Base-by-base conservation (phyloP, 2,329 filamentous ascomycete genomes). In the Ophiostoma piceae region DNA sequence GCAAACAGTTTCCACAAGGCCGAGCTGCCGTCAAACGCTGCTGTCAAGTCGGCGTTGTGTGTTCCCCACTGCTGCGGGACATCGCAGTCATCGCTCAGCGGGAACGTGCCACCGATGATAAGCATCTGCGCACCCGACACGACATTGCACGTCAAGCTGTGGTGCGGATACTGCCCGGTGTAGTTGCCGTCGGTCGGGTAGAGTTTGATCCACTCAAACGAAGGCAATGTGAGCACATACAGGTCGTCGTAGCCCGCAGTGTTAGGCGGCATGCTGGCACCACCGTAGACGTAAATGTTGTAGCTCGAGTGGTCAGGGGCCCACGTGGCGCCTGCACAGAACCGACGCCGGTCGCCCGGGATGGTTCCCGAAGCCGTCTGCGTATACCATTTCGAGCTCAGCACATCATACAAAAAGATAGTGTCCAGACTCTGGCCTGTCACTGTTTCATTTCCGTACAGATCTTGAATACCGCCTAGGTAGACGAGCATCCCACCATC, bases 281-380 rank as follows among this genome's bases (percentile, higher is more conserved):
- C 87, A 62, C 87, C 87, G 74, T 88, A 89, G 2, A 89, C 75
- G 73, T 89, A 89, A 84, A 90, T 86, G 73, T 90, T 89, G 74
- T 88, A 89, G 8, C 85, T 88, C 16, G 86, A 87, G 69, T 82
- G 79, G 73, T 89, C 87, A 9, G 81, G 74, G 0, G 87, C 82
- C 82, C 86, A 88, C 1, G 84, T 84, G 16, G 82, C 84, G 67
- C 86, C 87, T 2, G 85, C 85, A 75, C 87, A 90, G 72, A 89
- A 89, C 37, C 84, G 82, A 35, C 86, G 80, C 12, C 87, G 80
- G 71, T 82, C 78, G 16, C 77, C 77, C 2, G 87, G 87, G 1
- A 85, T 76, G 37, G 82, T 75, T 0, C 87, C 87, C 0, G 79
- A 80, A 0, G 87, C 85, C 9, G 79, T 82, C 74, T 90, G 87